Evolutionary conservation across 371 early-diverging fungal species (phyloP).

Genomic region (Coemansia sp.): DNA sequence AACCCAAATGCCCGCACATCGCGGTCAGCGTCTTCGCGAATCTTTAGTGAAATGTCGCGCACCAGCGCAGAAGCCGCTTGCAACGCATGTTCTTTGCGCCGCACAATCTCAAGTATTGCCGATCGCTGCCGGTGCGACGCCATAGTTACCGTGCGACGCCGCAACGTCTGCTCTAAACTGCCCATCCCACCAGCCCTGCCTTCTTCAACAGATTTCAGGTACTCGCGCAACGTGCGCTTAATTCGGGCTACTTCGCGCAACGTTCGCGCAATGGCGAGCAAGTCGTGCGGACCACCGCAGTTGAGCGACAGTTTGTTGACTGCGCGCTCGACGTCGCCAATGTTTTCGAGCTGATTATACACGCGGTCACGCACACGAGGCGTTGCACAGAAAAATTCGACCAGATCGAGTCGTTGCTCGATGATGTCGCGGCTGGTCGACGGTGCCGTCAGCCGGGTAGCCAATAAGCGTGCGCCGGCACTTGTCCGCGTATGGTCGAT

Average conservation of each 20-base stretch:
- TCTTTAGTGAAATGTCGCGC: slow-evolving; percentile 23
- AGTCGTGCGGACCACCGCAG: slow-evolving; percentile 64
- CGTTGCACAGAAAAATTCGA: slow-evolving; percentile 63
- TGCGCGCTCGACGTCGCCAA: slow-evolving; percentile 70
- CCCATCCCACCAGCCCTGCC: not conserved
- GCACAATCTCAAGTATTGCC: slow-evolving; percentile 7
- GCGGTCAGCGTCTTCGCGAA: slow-evolving; percentile 38
- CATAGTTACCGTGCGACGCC: not conserved
- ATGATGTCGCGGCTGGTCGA: slow-evolving; percentile 60
- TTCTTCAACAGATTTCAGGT: not conserved
- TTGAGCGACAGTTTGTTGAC: slow-evolving; percentile 68
- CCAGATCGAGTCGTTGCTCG: slow-evolving; percentile 63
- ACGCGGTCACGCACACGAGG: slow-evolving; percentile 57
- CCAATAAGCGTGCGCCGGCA: slow-evolving; percentile 74
- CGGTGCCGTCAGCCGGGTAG: slow-evolving; percentile 70
- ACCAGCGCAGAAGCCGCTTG: slow-evolving; percentile 16
- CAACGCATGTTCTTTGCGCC: slow-evolving; percentile 26
- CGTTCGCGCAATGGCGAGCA: slow-evolving; percentile 59
- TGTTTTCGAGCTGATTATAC: slow-evolving; percentile 54
- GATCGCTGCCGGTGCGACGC: slow-evolving; percentile 4
- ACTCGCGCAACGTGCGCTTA: slow-evolving; percentile 18
- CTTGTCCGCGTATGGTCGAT: slow-evolving; percentile 77
- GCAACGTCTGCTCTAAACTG: not conserved
- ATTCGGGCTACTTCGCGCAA: slow-evolving; percentile 31
- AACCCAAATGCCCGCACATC: slow-evolving; percentile 46